Evolutionary conservation across 805 yeast species (phyloP).

Genomic region (Saccharomycopsis sp.): DNA sequence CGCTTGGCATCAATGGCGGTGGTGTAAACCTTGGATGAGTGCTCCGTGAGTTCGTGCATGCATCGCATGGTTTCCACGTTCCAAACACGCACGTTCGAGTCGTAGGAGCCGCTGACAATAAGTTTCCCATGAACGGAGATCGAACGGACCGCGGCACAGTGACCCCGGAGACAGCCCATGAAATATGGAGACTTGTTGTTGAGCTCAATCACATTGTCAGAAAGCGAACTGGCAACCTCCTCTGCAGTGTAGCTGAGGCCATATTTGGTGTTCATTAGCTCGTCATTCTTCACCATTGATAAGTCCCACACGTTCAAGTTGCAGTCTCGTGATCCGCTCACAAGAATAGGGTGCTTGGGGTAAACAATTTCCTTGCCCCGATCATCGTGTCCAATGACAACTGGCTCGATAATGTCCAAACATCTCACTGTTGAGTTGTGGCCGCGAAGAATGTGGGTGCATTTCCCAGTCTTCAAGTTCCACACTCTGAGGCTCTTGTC

Average conservation of each 20-base stretch:
- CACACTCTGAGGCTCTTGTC: conserved; percentile 91
- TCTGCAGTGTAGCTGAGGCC: conserved; percentile 11
- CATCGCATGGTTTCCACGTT: conserved; percentile 69
- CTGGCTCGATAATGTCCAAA: conserved; percentile 70
- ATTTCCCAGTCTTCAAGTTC: conserved; percentile 76
- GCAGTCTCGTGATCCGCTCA: conserved; percentile 85
- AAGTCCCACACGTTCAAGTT: conserved; percentile 77
- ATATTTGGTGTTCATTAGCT: conserved; percentile 13
- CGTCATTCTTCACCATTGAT: conserved; percentile 40
- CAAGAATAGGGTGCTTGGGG: conserved; percentile 60
- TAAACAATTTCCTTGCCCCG: conserved; percentile 45
- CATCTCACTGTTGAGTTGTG: conserved; percentile 92
- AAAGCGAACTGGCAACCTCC: conserved; percentile 19
- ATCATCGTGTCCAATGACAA: conserved; percentile 51
- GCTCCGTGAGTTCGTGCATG: conserved; percentile 68
- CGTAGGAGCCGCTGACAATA: conserved; percentile 85
- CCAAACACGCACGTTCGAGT: conserved; percentile 88
- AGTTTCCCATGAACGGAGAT: conserved; percentile 79
- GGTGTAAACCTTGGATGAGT: conserved; percentile 81
- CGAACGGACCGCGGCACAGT: conserved; percentile 74
- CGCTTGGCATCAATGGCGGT: conserved; percentile 72
- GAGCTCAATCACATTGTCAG: conserved; percentile 9
- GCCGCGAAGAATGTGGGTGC: conserved; percentile 87
- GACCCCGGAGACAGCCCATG: conserved; percentile 63
- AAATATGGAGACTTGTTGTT: conserved; percentile 46